Percentiles rank a stretch among this genome's conserved stretches.
phyloP scores from a whole-genome alignment of 1,284 basidiomycete genomes.

The Inonotus hispidus region DNA sequence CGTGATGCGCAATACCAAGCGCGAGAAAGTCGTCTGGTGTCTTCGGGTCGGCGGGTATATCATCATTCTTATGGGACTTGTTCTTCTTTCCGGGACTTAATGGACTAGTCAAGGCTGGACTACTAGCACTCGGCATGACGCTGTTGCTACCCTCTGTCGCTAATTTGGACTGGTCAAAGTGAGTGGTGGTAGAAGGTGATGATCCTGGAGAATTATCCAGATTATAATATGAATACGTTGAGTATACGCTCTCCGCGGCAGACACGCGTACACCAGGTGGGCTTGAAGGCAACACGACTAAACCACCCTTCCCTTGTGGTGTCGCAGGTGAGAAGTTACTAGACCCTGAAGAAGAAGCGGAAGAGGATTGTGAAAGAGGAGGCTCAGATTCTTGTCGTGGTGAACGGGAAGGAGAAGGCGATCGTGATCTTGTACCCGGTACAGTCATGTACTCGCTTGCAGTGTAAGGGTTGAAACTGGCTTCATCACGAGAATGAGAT shows the following conservation, averaged over 20 bases:
- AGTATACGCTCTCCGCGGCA: slow-evolving; percentile 53
- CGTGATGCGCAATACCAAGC: slow-evolving; percentile 78
- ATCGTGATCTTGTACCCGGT: slow-evolving; percentile 1
- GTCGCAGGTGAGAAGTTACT: background rate
- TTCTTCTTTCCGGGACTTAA: slow-evolving; percentile 16
- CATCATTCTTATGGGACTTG: slow-evolving; percentile 32
- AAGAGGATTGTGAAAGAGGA: slow-evolving; percentile 9
- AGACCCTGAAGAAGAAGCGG: background rate
- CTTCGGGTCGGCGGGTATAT: background rate
- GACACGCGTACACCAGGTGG: slow-evolving; percentile 32
- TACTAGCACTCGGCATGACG: slow-evolving; percentile 5
- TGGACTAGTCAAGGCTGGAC: slow-evolving; percentile 20
- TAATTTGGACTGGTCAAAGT: background rate
- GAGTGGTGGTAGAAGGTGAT: slow-evolving; percentile 21
- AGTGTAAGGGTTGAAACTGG: background rate
- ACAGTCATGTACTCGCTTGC: slow-evolving; percentile 2
- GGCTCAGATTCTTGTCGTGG: slow-evolving; percentile 5
- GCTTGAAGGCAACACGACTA: slow-evolving; percentile 21
- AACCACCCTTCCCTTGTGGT: slow-evolving; percentile 15
- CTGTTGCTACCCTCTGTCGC: slow-evolving; percentile 2
- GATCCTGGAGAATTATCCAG: slow-evolving; percentile 41
- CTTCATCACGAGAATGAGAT: background rate
- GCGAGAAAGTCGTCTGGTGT: slow-evolving; percentile 55
- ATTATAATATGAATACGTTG: slow-evolving; percentile 60
- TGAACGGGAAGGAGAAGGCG: slow-evolving; percentile 8